These are phyloP conservation scores for Alternaria longipes DNA, from an alignment of 2,329 filamentous ascomycete species.

Conservation along the genomic window DNA sequence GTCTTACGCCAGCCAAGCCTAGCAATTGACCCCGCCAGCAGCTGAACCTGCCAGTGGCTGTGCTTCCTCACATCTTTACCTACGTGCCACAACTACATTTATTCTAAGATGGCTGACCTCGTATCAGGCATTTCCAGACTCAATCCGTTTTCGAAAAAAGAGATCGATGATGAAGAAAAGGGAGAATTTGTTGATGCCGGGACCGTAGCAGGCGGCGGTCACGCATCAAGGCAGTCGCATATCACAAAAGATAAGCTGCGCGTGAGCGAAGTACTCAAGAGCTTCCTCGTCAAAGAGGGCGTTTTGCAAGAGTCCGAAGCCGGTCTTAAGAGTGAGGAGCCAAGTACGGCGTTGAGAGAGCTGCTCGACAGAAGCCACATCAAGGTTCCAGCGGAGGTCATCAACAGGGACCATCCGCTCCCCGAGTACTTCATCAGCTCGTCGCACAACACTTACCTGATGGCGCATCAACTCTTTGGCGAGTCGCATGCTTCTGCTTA, in stretches of 20 bases:
- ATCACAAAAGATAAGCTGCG: constrained; percentile 64
- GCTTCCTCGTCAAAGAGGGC: constrained; percentile 63
- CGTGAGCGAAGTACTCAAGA: constrained; percentile 67
- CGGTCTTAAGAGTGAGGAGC: constrained; percentile 56
- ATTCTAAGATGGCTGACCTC: constrained; percentile 45
- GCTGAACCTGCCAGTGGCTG: constrained; percentile 14
- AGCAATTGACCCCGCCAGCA: constrained; percentile 13
- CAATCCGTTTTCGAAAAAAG: constrained; percentile 46
- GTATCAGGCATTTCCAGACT: constrained; percentile 46
- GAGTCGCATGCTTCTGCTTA: constrained; percentile 70
- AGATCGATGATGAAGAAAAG: constrained; percentile 60
- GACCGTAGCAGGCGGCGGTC: constrained; percentile 68
- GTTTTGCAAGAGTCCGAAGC: constrained; percentile 61
- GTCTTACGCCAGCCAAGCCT: constrained; percentile 15
- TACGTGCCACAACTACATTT: constrained; percentile 3
- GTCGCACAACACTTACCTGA: constrained; percentile 77
- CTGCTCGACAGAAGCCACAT: constrained; percentile 68
- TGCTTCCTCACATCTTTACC: constrained; percentile 6
- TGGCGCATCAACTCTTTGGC: constrained; percentile 75
- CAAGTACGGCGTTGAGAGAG: constrained; percentile 58
- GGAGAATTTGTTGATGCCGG: constrained; percentile 62
- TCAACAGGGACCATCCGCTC: constrained; percentile 67
- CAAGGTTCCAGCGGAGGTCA: constrained; percentile 63
- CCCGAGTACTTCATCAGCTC: constrained; percentile 78
- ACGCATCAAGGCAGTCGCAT: constrained; percentile 59